A percentile compares a stretch with the other conserved stretches of the same genome.
phyloP scores from a whole-genome alignment of 2,329 filamentous ascomycete genomes.

The Fusarium robinianum region DNA sequence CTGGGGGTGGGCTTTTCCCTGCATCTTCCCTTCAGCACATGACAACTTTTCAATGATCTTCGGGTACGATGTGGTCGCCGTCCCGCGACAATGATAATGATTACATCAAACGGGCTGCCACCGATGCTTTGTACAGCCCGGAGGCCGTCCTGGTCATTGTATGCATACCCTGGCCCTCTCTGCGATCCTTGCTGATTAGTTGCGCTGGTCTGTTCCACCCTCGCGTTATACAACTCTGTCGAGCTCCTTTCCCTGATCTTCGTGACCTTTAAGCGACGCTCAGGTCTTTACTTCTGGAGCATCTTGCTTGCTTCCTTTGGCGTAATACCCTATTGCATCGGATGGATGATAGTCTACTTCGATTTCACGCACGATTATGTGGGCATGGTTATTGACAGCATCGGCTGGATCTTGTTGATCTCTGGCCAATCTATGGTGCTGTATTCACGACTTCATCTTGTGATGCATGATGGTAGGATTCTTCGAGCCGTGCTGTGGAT shows the following conservation, averaged over 20 bases:
- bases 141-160: slow-evolving; percentile 21
- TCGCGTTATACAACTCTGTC: slow-evolving; percentile 37
- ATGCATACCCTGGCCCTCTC: rapidly evolving
- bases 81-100: slow-evolving; percentile 8
- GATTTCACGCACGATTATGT: slow-evolving; percentile 18
- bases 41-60: too few species aligned
- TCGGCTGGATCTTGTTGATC: slow-evolving; percentile 51
- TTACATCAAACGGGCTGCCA: neutral
- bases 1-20: too few species aligned
- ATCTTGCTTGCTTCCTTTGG: slow-evolving; percentile 41
- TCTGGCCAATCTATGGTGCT: slow-evolving; percentile 64
- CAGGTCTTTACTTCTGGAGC: slow-evolving; percentile 47
- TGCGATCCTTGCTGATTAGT: neutral
- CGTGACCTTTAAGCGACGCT: slow-evolving; percentile 38
- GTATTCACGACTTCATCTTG: slow-evolving; percentile 64
- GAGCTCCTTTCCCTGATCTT: slow-evolving; percentile 42
- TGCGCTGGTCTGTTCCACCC: slow-evolving; percentile 12
- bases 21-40: too few species aligned
- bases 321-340: slow-evolving; percentile 45
- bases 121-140: slow-evolving; percentile 9
- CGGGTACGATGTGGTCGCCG: slow-evolving; percentile 12
- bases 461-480: slow-evolving; percentile 53
- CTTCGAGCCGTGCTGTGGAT: slow-evolving; percentile 57
- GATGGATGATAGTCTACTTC: slow-evolving; percentile 50
- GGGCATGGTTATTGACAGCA: slow-evolving; percentile 26